phyloP scores from a whole-genome alignment of 345 rosid genomes.

The Mercurialis annua region DNA sequence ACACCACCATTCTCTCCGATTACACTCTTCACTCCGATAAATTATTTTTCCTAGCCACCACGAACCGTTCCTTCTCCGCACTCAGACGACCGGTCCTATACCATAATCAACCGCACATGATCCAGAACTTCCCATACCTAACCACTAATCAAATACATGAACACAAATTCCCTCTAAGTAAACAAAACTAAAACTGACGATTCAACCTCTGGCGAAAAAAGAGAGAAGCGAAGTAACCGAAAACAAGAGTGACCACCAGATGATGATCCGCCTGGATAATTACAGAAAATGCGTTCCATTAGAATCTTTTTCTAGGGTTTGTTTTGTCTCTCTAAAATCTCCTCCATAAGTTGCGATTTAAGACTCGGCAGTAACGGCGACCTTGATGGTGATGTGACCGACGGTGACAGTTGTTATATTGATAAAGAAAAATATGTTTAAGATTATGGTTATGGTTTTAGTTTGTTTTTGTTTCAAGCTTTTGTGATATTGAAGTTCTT shows the following conservation, averaged over 20 bases:
- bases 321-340: background rate
- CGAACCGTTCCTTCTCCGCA: conserved; percentile 93
- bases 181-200: background rate
- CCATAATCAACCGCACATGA: conserved; percentile 35
- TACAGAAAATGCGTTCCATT: conserved; percentile 47
- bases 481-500: too few species aligned
- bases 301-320: conserved; percentile 42
- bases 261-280: conserved; percentile 31
- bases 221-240: conserved; percentile 42
- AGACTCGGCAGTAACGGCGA: background rate
- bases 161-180: conserved; percentile 5
- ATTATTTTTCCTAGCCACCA: conserved; percentile 99
- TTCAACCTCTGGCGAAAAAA: conserved; percentile 43
- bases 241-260: conserved; percentile 27
- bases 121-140: conserved; percentile 50
- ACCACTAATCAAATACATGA: background rate
- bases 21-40: conserved; percentile 63
- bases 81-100: conserved; percentile 87
- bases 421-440: background rate
- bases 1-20: too few species aligned
- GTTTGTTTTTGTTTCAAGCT: too few species aligned
- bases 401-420: background rate
- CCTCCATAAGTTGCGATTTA: background rate
- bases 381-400: background rate
- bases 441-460: conserved; percentile 3